Base-by-base conservation (phyloP, 352 stramenopile species). In the Pythium angustatum region DNA sequence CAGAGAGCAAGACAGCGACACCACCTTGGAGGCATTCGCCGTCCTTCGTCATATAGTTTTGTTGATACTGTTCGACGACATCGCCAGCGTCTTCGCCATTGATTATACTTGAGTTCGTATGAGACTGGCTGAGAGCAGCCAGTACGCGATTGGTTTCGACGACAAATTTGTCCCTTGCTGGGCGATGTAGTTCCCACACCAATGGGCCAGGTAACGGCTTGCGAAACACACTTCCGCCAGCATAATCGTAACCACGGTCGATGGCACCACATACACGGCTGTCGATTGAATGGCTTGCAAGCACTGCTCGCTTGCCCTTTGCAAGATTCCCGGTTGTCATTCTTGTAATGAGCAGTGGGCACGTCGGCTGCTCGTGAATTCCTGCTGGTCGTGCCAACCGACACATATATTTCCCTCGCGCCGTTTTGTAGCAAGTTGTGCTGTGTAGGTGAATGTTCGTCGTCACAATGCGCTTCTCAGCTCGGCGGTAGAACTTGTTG, bases 381-480 rank as follows among this genome's bases (percentile, higher is more conserved):
- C 62, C 62, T 6, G 62, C 47, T 4, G 68, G 68, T 7, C 62
- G 6, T 3, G 51, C 44, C 0, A 75, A 22, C 11, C 58, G 58
- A 33, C 62, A 71, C 54, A 64, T 63, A 27, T 68, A 68, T 8
- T 63, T 56, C 5, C 62, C 58, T 9, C 68, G 38, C 0, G 15
- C n/a, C 0, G 47, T 56, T 34, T 75, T 71, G 19, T 33, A 57
- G n/a, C 68, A 75, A 1, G 62, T 71, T 1, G 48, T 26, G 19
- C 30, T 63, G 34, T 71, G 68, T 8, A n/a, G 52, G 30, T 73
- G 66, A 10, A 61, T 54, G 40, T 73, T 73, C 1, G 56, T 62
- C 6, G 28, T 24, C 10, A 19, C 21, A 5, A 53, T 22, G 6
- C 53, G 45, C 24, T 44, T 34, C 21, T 59, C 3, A 7, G 52